Evolutionary conservation across 352 stramenopile genomes (phyloP).

Genomic region (Saprolegnia parasitica): DNA sequence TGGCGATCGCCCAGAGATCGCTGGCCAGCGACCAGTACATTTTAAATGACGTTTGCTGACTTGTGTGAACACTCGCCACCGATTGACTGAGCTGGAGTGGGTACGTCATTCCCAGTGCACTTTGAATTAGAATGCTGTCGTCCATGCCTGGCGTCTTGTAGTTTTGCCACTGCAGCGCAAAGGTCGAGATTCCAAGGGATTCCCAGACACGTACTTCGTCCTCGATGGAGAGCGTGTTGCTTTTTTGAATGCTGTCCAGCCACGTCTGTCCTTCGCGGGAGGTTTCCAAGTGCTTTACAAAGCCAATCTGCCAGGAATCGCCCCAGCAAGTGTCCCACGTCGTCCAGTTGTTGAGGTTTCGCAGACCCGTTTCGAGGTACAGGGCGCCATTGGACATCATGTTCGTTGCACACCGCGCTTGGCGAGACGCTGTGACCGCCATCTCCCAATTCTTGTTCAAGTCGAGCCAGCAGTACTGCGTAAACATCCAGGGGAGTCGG

Average conservation of each 20-base stretch:
- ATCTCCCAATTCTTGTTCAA: conserved; percentile 1
- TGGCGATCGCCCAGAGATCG: conserved; percentile 11
- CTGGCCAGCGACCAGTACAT: conserved; percentile 25
- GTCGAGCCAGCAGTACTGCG: conserved; percentile 25
- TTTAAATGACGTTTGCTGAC: conserved; percentile 19
- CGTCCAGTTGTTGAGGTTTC: conserved; percentile 11
- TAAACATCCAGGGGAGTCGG: conserved; percentile 2
- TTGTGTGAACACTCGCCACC: background rate
- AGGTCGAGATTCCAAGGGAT: conserved; percentile 3
- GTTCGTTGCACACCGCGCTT: background rate
- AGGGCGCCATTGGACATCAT: conserved; percentile 11
- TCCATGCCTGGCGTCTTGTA: conserved; percentile 12
- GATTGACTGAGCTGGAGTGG: background rate
- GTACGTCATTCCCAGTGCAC: background rate
- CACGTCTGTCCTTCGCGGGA: background rate
- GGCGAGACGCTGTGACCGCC: background rate
- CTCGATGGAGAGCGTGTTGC: background rate
- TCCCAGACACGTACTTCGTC: conserved; percentile 22
- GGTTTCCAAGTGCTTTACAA: background rate
- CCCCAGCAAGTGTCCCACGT: background rate
- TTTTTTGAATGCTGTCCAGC: background rate
- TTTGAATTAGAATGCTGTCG: background rate
- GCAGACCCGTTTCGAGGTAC: conserved; percentile 4
- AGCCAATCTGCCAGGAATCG: background rate
- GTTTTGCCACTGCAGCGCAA: conserved; percentile 9